Evolutionary conservation across 2,329 filamentous ascomycete genomes (phyloP), one percentile per base, ranked within the genome.

Genomic region (Pyricularia sp.): DNA sequence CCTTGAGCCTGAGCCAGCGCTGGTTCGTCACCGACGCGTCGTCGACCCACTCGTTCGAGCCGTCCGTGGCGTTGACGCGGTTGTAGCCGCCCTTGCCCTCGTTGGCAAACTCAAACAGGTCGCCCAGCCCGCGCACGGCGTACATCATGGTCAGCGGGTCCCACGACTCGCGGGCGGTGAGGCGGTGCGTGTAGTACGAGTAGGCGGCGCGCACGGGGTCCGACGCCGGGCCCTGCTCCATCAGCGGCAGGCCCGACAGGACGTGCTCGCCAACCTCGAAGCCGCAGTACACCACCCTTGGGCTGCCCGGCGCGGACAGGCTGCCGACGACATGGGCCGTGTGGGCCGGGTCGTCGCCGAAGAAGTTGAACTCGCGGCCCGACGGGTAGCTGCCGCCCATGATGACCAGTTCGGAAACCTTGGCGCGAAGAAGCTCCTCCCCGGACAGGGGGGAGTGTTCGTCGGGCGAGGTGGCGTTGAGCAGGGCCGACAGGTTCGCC

Each of bases 301-400:
- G 59, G 28, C 59, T 63, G 59, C 59, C 59, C 12, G 59, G 7
- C 0, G 77, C 75, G 3, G 77, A 74, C 82, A 83, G 86, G 42
- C 74, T 78, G 71, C 81, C 80, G 12, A 86, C 71, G 3, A 85
- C 83, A 64, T 81, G 79, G 1, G 78, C 77, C 0, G 83, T 77
- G 3, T 73, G 72, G 0, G 69, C 69, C 0, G 81, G 74, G 69
- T 82, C 78, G 63, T 74, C 73, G 28, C 80, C 80, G 33, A 74
- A 81, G 71, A 86, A 85, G 73, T 86, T 86, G 73, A 77, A 86
- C 68, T 83, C 80, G 68, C 76, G 74, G 10, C 83, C 83, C 0
- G 77, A 78, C 0, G 83, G 82, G 69, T 84, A 86, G 7, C 69
- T 74, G 14, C 84, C 84, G 28, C 84, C 84, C 83, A 85, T 85